Percentiles rank a stretch among this genome's conserved stretches.
These are phyloP conservation scores for Coemansia sp. DNA, from an alignment of 192 early-diverging fungal genomes.

Conservation along the genomic window DNA sequence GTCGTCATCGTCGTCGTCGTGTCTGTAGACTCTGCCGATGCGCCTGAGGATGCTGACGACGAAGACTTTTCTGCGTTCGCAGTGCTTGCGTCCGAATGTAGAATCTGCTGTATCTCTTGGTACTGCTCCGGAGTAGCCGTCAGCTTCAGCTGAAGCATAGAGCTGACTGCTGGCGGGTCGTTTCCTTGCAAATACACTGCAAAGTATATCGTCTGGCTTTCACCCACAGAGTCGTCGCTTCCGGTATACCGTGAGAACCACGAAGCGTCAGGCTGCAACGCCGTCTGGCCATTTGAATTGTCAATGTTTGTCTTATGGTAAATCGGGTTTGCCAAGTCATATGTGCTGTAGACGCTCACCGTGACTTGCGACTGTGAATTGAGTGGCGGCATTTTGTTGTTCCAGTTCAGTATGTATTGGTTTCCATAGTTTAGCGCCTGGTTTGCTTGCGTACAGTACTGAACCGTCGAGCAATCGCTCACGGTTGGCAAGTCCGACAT, in stretches of 20 bases:
- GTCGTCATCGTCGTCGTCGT: not conserved
- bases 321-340: slow-evolving; percentile 28
- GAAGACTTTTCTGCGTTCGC: not conserved
- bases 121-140: slow-evolving; percentile 44
- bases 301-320: slow-evolving; percentile 13
- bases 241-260: slow-evolving; percentile 49
- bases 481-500: slow-evolving; percentile 24
- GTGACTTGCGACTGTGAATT: slow-evolving; percentile 34
- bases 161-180: slow-evolving; percentile 26
- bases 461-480: slow-evolving; percentile 32
- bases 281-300: slow-evolving; percentile 32
- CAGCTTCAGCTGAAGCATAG: slow-evolving; percentile 42
- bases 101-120: slow-evolving; percentile 23
- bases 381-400: slow-evolving; percentile 44
- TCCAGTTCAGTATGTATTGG: slow-evolving; percentile 45
- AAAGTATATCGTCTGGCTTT: slow-evolving; percentile 36
- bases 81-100: slow-evolving; percentile 15
- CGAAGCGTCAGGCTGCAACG: slow-evolving; percentile 24
- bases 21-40: slow-evolving; percentile 2
- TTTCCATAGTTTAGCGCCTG: slow-evolving; percentile 24
- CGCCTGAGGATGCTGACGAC: slow-evolving; percentile 5
- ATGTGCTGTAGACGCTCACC: slow-evolving; percentile 37
- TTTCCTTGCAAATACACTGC: slow-evolving; percentile 47
- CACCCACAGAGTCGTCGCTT: slow-evolving; percentile 10
- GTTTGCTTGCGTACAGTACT: slow-evolving; percentile 30